phyloP scores from a whole-genome alignment of 768 basidiomycete genomes.

The Cyclocybe cylindracea region DNA sequence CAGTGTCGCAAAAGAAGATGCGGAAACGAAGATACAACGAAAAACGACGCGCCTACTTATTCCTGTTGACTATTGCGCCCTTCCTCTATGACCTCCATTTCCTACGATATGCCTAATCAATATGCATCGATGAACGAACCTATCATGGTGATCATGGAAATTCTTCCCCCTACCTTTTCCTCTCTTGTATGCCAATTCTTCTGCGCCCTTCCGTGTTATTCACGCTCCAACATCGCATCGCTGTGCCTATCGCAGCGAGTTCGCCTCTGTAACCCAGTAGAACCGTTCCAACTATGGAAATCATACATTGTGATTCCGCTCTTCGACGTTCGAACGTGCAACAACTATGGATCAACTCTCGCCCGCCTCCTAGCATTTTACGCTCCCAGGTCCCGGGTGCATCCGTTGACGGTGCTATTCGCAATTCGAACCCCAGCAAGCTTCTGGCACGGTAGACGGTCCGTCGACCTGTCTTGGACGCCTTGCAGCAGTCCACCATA shows the following conservation, averaged over 20 bases:
- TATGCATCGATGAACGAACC: slow-evolving; percentile 18
- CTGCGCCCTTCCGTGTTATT: slow-evolving; percentile 1
- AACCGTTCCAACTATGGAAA: slow-evolving; percentile 14
- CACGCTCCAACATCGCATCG: slow-evolving; percentile 5
- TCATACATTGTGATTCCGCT: slow-evolving; percentile 8
- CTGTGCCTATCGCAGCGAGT: slow-evolving; percentile 15
- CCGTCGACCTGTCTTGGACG: not conserved
- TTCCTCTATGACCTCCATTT: slow-evolving; percentile 5
- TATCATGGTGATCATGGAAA: slow-evolving; percentile 13
- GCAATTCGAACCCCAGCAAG: not conserved
- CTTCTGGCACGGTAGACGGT: not conserved
- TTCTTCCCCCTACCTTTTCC: slow-evolving; percentile 6
- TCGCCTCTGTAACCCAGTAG: slow-evolving; percentile 9
- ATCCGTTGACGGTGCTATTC: not conserved
- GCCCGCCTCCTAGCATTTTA: not conserved
- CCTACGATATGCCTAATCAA: slow-evolving; percentile 6
- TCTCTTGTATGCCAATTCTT: slow-evolving; percentile 5
- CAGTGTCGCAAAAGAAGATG: not conserved
- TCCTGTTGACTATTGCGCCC: slow-evolving; percentile 14
- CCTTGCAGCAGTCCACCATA: not conserved
- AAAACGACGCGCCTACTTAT: slow-evolving; percentile 14
- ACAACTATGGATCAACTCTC: too few relatives aligned
- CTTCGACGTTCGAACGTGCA: not conserved
- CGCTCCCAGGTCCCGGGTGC: too few relatives aligned
- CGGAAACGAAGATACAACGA: not conserved